A percentile compares a stretch with the other conserved stretches of the same genome.
Evolutionary conservation across 495 filamentous ascomycete genomes (phyloP).

Genomic region (Melanomma pulvis-pyrius): DNA sequence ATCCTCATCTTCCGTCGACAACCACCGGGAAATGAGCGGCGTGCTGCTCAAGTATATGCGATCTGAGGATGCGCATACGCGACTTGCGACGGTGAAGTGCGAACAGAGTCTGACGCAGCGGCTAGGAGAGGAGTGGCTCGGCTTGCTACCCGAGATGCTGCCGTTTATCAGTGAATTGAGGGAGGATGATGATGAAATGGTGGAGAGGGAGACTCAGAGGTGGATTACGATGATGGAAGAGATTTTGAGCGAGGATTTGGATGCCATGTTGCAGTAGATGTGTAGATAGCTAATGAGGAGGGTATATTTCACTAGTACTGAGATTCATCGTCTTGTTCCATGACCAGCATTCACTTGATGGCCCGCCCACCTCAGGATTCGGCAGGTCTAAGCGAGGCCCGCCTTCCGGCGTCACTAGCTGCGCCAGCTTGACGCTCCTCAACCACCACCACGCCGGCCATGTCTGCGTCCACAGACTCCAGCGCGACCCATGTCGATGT

Average conservation of each 20-base stretch:
- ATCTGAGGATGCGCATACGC: constrained; percentile 64
- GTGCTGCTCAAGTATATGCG: constrained; percentile 74
- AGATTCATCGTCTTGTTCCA: neutral
- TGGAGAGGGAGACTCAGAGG: constrained; percentile 81
- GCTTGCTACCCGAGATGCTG: constrained; percentile 87
- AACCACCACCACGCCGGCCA: constrained; percentile 26
- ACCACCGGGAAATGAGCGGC: constrained; percentile 83
- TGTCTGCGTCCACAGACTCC: constrained; percentile 28
- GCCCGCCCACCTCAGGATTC: too few relatives aligned
- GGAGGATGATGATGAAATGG: constrained; percentile 92
- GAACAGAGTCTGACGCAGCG: constrained; percentile 75
- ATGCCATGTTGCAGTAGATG: constrained; percentile 45
- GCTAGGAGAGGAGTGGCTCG: constrained; percentile 90
- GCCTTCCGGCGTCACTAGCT: neutral
- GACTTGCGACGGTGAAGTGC: constrained; percentile 77
- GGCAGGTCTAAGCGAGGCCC: neutral
- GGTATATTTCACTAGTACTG: too few relatives aligned
- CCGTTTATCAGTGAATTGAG: constrained; percentile 90
- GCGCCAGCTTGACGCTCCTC: constrained; percentile 1
- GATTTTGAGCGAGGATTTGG: constrained; percentile 82
- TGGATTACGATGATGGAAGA: constrained; percentile 88
- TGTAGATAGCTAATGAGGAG: too few relatives aligned
- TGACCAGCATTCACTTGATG: too few relatives aligned
- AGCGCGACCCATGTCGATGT: constrained; percentile 27
- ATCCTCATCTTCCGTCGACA: constrained; percentile 72